Base-by-base conservation (phyloP, 768 basidiomycete genomes). In the Phanerochaete carnosa region DNA sequence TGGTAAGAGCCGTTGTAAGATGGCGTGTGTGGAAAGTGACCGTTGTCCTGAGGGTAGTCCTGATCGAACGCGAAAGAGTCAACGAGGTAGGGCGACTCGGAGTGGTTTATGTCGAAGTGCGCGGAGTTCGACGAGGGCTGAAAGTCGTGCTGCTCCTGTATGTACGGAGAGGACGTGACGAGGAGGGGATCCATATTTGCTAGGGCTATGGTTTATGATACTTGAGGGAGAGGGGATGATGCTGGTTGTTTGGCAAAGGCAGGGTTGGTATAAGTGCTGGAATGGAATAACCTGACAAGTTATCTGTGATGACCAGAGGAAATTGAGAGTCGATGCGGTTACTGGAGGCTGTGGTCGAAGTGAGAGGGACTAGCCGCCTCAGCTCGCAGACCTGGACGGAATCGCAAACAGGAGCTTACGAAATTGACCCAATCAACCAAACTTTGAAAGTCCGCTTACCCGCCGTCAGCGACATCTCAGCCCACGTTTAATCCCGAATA, bases 1-100 rank as follows among this genome's bases (percentile, higher is more conserved):
- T 85, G 81, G 76, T 87, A 87, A 5, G 87, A 88, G 57, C 82
- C 82, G 70, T 83, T 82, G 76, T 85, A 84, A 25, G 82, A 83
- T 8, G 84, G 81, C 0, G 82, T 81, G 67, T 77, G 77, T 25
- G 80, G 78, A 62, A 78, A 81, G n/a, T 75, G 74, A 4, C 78
- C 73, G 52, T 59, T 70, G 65, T 71, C 73, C 45, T 64, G 67
- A 47, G 51, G 61, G 66, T 73, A 75, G 54, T 77, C 79, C 39
- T 65, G 67, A 45, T 61, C 64, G 68, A 74, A 75, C 45, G 77
- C 76, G 63, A 75, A 80, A 4, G 74, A 49, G 65, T 81, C 79
- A n/a, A 39, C 39, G 54, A 55, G 33, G 64, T 80, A 78, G 22
- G 71, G 65, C 29, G 68, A 63, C 55, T 66, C 63, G 47, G 65